A percentile compares a stretch with the other conserved stretches of the same genome.
Conservation (phyloP, 768 basidiomycete genomes). For the Lepiota subincarnata region DNA sequence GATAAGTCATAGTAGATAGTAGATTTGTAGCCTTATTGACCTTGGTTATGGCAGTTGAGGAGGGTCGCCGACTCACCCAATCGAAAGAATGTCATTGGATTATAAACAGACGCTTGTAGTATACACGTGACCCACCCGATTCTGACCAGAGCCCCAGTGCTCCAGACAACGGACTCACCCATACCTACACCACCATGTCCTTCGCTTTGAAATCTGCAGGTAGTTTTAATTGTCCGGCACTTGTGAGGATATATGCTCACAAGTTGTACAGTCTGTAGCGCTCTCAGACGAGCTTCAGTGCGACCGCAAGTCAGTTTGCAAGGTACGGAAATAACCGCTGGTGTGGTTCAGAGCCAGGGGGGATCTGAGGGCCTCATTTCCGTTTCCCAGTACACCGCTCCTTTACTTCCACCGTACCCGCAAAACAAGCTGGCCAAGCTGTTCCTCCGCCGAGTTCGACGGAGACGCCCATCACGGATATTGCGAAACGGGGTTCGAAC, state of each 20-base stretch:
- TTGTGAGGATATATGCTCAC: not conserved
- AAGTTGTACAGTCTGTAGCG: slow-evolving; percentile 20
- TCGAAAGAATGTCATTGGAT: not conserved
- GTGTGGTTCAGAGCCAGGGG: not conserved
- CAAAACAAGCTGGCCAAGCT: slow-evolving; percentile 30
- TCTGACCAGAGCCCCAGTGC: not conserved
- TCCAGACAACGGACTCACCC: not conserved
- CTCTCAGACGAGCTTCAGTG: slow-evolving; percentile 41
- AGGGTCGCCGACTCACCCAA: no score
- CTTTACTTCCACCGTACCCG: slow-evolving; percentile 50
- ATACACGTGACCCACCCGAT: slow-evolving; percentile 13
- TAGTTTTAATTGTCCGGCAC: slow-evolving; percentile 16
- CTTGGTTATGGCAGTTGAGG: not conserved
- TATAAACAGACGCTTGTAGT: not conserved
- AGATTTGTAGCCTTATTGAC: not conserved
- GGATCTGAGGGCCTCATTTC: slow-evolving; percentile 12
- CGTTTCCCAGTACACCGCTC: slow-evolving; percentile 33
- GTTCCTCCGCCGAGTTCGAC: slow-evolving; percentile 31
- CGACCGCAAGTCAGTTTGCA: slow-evolving; percentile 40
- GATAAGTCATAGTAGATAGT: not conserved
- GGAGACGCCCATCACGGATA: slow-evolving; percentile 56
- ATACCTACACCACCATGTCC: slow-evolving; percentile 43
- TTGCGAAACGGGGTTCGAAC: slow-evolving; percentile 78
- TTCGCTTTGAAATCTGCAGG: slow-evolving; percentile 37
- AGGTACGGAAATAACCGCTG: slow-evolving; percentile 25